Evolutionary conservation across 2,329 filamentous ascomycete species (phyloP).

Genomic region (Sphaerulina vaccinii): DNA sequence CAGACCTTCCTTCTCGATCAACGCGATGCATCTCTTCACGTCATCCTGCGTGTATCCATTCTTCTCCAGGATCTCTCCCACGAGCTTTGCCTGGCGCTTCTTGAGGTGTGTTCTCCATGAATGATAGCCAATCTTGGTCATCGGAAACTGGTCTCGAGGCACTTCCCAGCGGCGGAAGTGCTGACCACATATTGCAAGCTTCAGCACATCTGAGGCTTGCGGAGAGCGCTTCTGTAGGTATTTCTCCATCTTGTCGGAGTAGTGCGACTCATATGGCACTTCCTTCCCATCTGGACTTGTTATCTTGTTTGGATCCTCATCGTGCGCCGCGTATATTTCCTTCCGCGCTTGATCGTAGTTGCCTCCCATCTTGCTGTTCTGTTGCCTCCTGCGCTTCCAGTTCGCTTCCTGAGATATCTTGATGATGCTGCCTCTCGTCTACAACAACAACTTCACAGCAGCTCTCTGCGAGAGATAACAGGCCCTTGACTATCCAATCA

Average conservation of each 20-base stretch:
- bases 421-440: neutral
- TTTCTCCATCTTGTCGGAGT: conserved; percentile 73
- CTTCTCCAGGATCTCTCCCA: conserved; percentile 53
- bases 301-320: conserved; percentile 62
- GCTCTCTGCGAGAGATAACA: neutral
- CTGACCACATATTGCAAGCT: conserved; percentile 77
- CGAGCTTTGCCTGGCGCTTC: conserved; percentile 68
- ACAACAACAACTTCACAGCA: neutral
- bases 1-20: conserved; percentile 77
- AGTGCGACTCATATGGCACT: conserved; percentile 76
- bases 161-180: conserved; percentile 86
- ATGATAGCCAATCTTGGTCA: conserved; percentile 73
- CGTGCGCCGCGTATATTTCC: conserved; percentile 72
- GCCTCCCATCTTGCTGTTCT: conserved; percentile 14
- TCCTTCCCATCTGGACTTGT: conserved; percentile 45
- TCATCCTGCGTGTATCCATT: conserved; percentile 54
- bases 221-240: conserved; percentile 66
- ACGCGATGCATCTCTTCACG: conserved; percentile 61
- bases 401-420: neutral
- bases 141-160: conserved; percentile 69
- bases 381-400: neutral
- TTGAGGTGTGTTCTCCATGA: conserved; percentile 74
- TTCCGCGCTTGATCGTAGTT: conserved; percentile 49
- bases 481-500: neutral
- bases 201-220: conserved; percentile 63